Evolutionary conservation across 257 asterid species (phyloP).

Genomic region (Primulina huaijiensis): DNA sequence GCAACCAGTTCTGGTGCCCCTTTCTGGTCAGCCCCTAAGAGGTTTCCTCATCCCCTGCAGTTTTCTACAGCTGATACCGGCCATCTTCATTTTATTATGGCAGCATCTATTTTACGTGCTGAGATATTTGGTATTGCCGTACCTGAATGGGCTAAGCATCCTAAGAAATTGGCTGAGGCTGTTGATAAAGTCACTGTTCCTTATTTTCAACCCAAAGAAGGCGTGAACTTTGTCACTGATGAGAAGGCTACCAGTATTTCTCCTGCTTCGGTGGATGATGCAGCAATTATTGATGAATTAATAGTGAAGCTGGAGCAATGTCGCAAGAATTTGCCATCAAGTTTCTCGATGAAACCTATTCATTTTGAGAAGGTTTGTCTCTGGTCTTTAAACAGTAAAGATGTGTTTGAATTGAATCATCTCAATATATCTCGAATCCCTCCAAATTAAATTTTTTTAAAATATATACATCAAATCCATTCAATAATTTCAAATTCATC

Average conservation of each 20-base stretch:
- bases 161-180: constrained; percentile 65
- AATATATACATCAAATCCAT: too few relatives aligned
- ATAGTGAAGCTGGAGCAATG: constrained; percentile 64
- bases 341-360: constrained; percentile 80
- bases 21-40: constrained; percentile 94
- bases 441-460: not conserved
- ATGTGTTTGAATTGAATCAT: not conserved
- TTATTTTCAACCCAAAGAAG: constrained; percentile 65
- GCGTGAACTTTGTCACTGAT: constrained; percentile 79
- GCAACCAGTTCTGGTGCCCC: constrained; percentile 84
- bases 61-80: constrained; percentile 64
- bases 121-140: constrained; percentile 75
- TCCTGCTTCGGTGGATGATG: constrained; percentile 76
- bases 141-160: constrained; percentile 84
- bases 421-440: too few relatives aligned
- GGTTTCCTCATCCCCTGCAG: constrained; percentile 77
- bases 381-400: not conserved
- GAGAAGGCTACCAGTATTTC: constrained; percentile 82
- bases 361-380: constrained; percentile 82
- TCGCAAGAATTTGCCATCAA: constrained; percentile 45
- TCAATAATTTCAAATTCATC: too few relatives aligned
- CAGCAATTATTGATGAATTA: constrained; percentile 64
- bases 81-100: constrained; percentile 83
- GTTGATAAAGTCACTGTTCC: constrained; percentile 59
- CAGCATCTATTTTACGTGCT: constrained; percentile 74